Conservation (phyloP, 2,329 filamentous ascomycete genomes). For the Claviceps fusiformis region DNA sequence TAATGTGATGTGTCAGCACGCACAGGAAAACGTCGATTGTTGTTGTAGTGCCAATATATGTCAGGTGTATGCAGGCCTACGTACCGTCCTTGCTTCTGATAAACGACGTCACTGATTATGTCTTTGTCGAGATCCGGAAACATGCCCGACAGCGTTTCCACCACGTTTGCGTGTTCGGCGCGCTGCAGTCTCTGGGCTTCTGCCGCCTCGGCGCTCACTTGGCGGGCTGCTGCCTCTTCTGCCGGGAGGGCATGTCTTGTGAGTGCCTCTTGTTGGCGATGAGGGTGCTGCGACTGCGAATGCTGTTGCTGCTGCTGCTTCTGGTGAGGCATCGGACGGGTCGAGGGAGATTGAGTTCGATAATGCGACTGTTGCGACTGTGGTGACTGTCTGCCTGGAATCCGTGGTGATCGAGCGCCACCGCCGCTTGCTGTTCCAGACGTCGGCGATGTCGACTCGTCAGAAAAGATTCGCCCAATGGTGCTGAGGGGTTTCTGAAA, state of each 20-base stretch:
- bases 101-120: constrained; percentile 90
- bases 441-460: constrained; percentile 33
- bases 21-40: too few relatives aligned
- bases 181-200: constrained; percentile 73
- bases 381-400: constrained; percentile 17
- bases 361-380: constrained; percentile 18
- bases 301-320: constrained; percentile 5
- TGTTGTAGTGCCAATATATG: too few relatives aligned
- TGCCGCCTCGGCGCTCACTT: constrained; percentile 79
- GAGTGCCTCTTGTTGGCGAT: constrained; percentile 5
- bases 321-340: constrained; percentile 13
- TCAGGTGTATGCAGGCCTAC: too few relatives aligned
- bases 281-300: too few relatives aligned
- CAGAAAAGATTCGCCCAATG: constrained; percentile 90
- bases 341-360: constrained; percentile 10
- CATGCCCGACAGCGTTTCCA: constrained; percentile 91
- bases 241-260: constrained; percentile 44
- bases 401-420: constrained; percentile 21
- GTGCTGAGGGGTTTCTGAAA: constrained; percentile 85
- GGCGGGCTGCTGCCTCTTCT: constrained; percentile 77
- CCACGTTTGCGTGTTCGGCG: constrained; percentile 78
- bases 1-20: constrained; percentile 18
- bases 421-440: constrained; percentile 18
- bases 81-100: constrained; percentile 86
- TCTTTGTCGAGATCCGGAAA: constrained; percentile 91